These are phyloP conservation scores for Penicillium janthinellum DNA, from an alignment of 2,329 filamentous ascomycete species.

Conservation along the genomic window DNA sequence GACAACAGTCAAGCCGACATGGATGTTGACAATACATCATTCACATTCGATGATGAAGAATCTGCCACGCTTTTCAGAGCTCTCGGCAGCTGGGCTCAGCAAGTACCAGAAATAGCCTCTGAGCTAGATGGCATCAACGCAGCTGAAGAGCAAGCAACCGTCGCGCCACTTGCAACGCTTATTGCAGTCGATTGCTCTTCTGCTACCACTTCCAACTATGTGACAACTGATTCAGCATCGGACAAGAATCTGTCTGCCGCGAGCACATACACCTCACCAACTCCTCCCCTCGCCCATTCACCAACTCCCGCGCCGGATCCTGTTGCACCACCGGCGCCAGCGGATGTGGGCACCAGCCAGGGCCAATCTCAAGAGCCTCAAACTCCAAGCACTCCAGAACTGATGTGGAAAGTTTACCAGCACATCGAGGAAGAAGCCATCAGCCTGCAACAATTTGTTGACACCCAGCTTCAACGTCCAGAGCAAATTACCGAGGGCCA, in stretches of 20 bases:
- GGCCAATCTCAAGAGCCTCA: not conserved
- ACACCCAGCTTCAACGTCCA: not conserved
- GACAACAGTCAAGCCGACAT: not conserved
- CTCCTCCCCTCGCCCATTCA: not conserved
- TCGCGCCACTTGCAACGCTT: not conserved
- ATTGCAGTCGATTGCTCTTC: not conserved
- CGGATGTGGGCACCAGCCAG: not conserved
- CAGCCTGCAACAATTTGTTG: not conserved
- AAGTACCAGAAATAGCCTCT: not conserved
- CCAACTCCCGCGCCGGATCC: not conserved
- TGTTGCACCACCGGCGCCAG: not conserved
- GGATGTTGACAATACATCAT: not conserved
- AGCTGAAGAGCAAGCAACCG: not conserved
- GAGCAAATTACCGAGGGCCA: not conserved
- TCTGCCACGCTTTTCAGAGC: not conserved
- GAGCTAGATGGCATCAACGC: not conserved
- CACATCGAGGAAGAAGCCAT: not conserved
- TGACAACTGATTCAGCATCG: not conserved
- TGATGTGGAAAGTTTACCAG: not conserved
- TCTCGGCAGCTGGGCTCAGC: not conserved
- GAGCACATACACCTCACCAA: not conserved
- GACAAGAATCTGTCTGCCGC: not conserved
- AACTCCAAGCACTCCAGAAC: not conserved
- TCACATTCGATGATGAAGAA: not conserved
- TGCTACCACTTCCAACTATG: not conserved